Conservation (phyloP, 257 asterid species). For the Solanum peruvianum region DNA sequence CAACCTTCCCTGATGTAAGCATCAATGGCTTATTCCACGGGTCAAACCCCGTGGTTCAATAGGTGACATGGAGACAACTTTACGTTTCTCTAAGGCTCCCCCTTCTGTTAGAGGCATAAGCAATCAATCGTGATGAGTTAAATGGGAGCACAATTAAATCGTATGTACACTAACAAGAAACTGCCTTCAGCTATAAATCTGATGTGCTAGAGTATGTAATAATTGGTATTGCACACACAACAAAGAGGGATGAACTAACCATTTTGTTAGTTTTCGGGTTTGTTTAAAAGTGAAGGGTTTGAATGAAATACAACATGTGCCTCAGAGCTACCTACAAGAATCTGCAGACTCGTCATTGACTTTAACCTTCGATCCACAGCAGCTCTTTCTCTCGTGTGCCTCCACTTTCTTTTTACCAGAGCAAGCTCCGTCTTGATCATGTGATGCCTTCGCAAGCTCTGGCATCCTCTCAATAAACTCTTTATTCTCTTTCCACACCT, state of each 20-base stretch:
- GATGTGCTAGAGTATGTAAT: neutral
- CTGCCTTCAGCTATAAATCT: neutral
- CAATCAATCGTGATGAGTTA: neutral
- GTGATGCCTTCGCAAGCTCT: slow-evolving; percentile 27
- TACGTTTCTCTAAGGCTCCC: neutral
- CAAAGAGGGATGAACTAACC: neutral
- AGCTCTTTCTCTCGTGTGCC: slow-evolving; percentile 23
- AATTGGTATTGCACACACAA: neutral
- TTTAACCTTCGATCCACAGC: slow-evolving; percentile 54
- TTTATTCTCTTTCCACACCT: slow-evolving; percentile 90
- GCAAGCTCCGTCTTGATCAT: slow-evolving; percentile 4
- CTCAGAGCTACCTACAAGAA: slow-evolving; percentile 1
- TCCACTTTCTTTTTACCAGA: slow-evolving; percentile 28
- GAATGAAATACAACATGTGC: neutral
- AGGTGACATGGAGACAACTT: neutral
- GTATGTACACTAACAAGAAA: neutral
- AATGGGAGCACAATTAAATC: neutral
- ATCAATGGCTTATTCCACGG: neutral
- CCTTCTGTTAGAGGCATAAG: neutral
- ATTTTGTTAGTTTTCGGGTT: neutral
- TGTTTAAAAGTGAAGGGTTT: neutral
- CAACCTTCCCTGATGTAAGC: neutral
- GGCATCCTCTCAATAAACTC: slow-evolving; percentile 66
- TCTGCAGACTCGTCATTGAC: slow-evolving; percentile 12
- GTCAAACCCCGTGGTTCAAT: neutral